Percentiles rank a stretch among this genome's conserved stretches.
Evolutionary conservation across 805 yeast species (phyloP).

Genomic region (Barnettozyma botsteinii): DNA sequence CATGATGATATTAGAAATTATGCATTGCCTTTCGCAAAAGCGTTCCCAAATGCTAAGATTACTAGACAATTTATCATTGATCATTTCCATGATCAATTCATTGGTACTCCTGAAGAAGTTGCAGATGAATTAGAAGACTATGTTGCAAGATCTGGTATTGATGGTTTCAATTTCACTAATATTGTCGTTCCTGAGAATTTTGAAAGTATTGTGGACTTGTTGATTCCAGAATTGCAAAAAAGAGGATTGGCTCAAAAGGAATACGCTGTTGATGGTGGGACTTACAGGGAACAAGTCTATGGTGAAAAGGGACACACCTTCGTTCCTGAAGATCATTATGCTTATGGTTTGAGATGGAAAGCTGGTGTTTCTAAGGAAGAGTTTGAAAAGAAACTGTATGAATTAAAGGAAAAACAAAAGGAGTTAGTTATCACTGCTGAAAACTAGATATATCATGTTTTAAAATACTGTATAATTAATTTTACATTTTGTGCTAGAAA

Average conservation of each 20-base stretch:
- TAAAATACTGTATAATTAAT: too few relatives aligned
- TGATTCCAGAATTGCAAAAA: conserved; percentile 33
- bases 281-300: conserved; percentile 32
- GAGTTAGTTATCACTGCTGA: too few relatives aligned
- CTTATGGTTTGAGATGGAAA: conserved; percentile 21
- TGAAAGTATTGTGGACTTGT: conserved; percentile 32
- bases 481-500: too few relatives aligned
- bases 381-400: too few relatives aligned
- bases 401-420: too few relatives aligned
- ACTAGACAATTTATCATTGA: conserved; percentile 28
- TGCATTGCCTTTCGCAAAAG: conserved; percentile 13
- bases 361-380: conserved; percentile 27
- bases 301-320: conserved; percentile 19
- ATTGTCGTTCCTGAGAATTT: conserved; percentile 35
- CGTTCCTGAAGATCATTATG: conserved; percentile 21
- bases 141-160: conserved; percentile 36
- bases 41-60: conserved; percentile 19
- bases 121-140: conserved; percentile 37
- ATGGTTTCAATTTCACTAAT: conserved; percentile 38
- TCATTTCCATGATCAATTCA: conserved; percentile 20
- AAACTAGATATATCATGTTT: too few relatives aligned
- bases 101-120: conserved; percentile 33
- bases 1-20: conserved; percentile 30
- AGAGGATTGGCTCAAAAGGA: conserved; percentile 33
- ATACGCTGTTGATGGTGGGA: conserved; percentile 24